Evolutionary conservation across 805 yeast genomes (phyloP), one percentile per base, ranked within the genome.

Genomic region (Priceomyces fermenticarens): DNA sequence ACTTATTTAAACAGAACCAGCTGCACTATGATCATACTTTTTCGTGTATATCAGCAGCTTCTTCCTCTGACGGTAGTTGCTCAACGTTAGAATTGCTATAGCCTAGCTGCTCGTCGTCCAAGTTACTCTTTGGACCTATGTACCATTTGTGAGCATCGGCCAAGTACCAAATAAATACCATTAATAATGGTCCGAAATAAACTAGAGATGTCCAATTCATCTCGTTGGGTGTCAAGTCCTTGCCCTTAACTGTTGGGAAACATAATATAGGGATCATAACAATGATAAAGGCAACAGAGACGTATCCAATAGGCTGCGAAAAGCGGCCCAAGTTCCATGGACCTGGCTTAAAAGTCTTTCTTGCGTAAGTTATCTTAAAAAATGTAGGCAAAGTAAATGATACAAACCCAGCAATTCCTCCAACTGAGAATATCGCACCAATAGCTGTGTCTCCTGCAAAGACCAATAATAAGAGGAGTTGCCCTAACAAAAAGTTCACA

Each of bases 131-230:
- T 28, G 86, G 87, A 17, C 87, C 88, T 34, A 57, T 57, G 67
- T 77, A 81, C 73, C 80, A 73, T 48, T 73, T 80, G 52, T 67
- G 77, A 14, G 84, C 87, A 45, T 72, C 75, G 10, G 73, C 60
- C 30, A 62, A 54, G 49, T 57, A 81, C 77, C 81, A 81, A 2
- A 67, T 41, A 17, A 69, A 51, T n/a, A 76, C 73, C 15, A 79
- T 38, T 14, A 77, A 44, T 76, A 81, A 65, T 10, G 84, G 77
- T 2, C 82, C 85, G 53, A 76, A 78, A 58, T 70, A 80, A 7
- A 81, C 84, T 13, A 79, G 70, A 32, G 63, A 70, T 1, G 87
- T 81, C 84, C 85, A 81, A 60, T 81, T 81, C 85, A 80, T 80
- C 30, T 45, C 39, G 27, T 61, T 69, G 43, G 58, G 61, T 41